Evolutionary conservation across 1,139 yeast genomes (phyloP), one percentile per base, ranked within the genome.

Genomic region (Sugiyamaella japonica): DNA sequence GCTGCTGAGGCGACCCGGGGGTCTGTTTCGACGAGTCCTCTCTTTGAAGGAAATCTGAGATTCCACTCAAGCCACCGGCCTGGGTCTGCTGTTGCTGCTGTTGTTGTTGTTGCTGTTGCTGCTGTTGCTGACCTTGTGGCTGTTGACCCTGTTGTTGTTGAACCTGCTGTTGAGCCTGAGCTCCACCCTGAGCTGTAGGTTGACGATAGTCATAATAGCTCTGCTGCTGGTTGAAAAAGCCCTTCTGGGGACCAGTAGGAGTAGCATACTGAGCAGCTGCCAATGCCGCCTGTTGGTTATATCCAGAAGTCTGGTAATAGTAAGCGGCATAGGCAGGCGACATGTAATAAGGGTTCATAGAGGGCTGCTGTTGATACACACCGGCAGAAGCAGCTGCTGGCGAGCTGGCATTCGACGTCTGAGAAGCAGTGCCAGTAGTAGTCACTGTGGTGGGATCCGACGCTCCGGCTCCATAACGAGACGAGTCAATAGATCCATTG

Each of bases 31-130:
- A 47, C 32, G 59, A 53, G 43, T 68, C 71, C n/a, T 66, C 69
- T 13, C 69, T 61, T 57, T 68, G 71, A 62, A 69, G 56, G 56
- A 68, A 70, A 52, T 68, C 72, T 13, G 69, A 63, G 51, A 68
- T 68, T 17, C 71, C 71, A 37, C 64, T 63, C 53, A 68, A 36
- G 58, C 56, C 53, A 52, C 58, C 51, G 23, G 53, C 49, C 48
- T 54, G 59, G 36, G 43, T 53, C 34, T 48, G 52, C 36, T 44
- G 55, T 50, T 59, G 62, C 43, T 57, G 66, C 5, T 46, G 52
- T 54, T 63, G 67, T n/a, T 52, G 54, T 54, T 63, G 67, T 36
- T 56, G 66, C 39, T 49, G 54, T 25, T 48, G 48, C 52, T 56
- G 54, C 53, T 48, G 52, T 36, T 34, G 42, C 17, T 48, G 44